These are phyloP conservation scores for Cephaloascus albidus DNA, from an alignment of 805 yeast genomes.

Conservation along the genomic window DNA sequence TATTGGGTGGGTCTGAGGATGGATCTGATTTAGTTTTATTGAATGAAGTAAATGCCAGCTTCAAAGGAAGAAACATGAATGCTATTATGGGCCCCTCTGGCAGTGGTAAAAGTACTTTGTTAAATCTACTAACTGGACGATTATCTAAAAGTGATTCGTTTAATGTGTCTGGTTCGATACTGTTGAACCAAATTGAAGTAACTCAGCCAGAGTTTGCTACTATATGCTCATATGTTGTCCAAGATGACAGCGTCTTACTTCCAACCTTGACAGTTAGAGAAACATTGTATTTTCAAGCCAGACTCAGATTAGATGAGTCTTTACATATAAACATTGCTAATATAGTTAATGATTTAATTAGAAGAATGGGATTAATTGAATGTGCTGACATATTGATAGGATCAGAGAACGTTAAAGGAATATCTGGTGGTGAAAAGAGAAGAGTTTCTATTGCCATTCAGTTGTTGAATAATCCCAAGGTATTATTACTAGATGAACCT, in stretches of 20 bases:
- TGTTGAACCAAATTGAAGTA: constrained; percentile 26
- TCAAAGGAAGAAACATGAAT: constrained; percentile 48
- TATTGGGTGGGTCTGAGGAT: constrained; percentile 1
- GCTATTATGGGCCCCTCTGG: constrained; percentile 82
- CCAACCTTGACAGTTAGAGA: constrained; percentile 71
- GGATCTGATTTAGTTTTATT: constrained; percentile 17
- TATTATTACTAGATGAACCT: constrained; percentile 76
- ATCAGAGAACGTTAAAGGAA: constrained; percentile 49
- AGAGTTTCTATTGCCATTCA: constrained; percentile 79
- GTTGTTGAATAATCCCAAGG: constrained; percentile 59
- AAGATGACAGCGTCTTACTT: constrained; percentile 66
- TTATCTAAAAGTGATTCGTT: constrained; percentile 23
- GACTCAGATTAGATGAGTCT: constrained; percentile 44
- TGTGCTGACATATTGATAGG: constrained; percentile 74
- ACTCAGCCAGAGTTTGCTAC: constrained; percentile 14
- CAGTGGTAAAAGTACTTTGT: constrained; percentile 63
- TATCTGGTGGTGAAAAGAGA: constrained; percentile 76
- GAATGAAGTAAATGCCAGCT: constrained; percentile 37
- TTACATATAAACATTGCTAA: constrained; percentile 29
- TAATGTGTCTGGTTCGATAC: constrained; percentile 28
- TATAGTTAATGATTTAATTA: constrained; percentile 47
- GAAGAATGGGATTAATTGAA: constrained; percentile 59
- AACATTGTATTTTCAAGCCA: constrained; percentile 66
- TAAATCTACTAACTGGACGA: constrained; percentile 57
- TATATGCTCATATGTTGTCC: constrained; percentile 71